Evolutionary conservation across 352 stramenopile genomes (phyloP), one percentile per base, ranked within the genome.

Genomic region (Phytophthora boehmeriae): DNA sequence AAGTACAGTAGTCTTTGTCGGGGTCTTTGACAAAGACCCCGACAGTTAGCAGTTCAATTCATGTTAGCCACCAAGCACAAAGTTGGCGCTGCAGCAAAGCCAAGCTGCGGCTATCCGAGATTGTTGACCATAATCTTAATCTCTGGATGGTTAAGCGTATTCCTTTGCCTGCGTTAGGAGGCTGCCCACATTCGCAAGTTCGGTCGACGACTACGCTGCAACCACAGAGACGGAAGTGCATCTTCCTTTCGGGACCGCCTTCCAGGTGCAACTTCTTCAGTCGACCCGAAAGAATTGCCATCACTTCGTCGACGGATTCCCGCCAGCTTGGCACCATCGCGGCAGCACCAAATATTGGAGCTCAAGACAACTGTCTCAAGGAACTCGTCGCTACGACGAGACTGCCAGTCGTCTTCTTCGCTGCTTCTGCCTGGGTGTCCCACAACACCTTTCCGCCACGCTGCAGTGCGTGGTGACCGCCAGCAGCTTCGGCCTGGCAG

Each of bases 341-440:
- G 27, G 25, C n/a, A 8, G 58, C 58, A 67, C 52, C 47, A 52
- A 57, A 46, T 54, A 62, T 48, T 66, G 54, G 38, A 44, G 13
- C 34, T 39, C 41, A 39, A 22, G 44, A 41, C 22, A 36, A 34
- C 13, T 48, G 39, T 59, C 48, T 59, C 34, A 50, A 45, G 36
- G 8, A 35, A 6, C 55, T 56, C 32, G 38, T 44, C 19, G 38
- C 38, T 16, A 44, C 38, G 38, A 22, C 38, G 38, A 44, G 38
- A 44, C 38, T 44, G 25, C 25, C 25, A 30, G 25, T 8, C 25
- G 25, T 3, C 25, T 39, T 39, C 34, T n/a, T 39, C 14, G 8
- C 9, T 9, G 34, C 34, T 4, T 11, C 38, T 4, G 14, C 8
- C n/a, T 17, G 25, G 25, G 38, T 44, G 38, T 44, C 38, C 38